Conservation (phyloP, 352 stramenopile species). For the Globisporangium abappressorium region DNA sequence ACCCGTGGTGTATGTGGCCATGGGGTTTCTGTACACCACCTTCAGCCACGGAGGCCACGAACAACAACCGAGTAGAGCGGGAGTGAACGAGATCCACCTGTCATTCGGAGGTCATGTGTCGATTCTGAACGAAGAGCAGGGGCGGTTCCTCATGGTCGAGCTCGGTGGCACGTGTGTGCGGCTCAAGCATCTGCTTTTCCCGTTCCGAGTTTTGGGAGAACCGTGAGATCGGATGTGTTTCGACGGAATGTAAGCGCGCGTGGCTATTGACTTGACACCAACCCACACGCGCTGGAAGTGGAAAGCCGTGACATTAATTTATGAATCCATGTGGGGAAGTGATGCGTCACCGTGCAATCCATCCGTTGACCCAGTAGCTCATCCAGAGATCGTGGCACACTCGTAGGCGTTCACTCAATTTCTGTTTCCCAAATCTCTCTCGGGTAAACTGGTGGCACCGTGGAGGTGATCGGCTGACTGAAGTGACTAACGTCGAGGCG, state of each 20-base stretch:
- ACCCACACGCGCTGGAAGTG: neutral
- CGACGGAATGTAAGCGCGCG: too few relatives aligned
- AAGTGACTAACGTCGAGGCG: too few relatives aligned
- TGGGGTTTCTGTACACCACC: conserved; percentile 8
- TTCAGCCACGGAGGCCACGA: neutral
- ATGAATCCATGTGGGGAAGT: neutral
- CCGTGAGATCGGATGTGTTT: too few relatives aligned
- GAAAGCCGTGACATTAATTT: neutral
- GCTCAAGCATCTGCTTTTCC: conserved; percentile 10
- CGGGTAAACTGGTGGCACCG: too few relatives aligned
- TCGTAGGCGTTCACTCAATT: neutral
- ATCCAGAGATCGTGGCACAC: neutral
- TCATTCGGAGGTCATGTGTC: conserved; percentile 10
- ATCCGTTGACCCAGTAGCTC: neutral
- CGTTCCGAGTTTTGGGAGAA: conserved; percentile 6
- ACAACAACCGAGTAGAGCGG: neutral
- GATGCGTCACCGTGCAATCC: too few relatives aligned
- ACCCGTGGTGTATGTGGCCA: conserved; percentile 4
- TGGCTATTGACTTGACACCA: too few relatives aligned
- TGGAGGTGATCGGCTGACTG: too few relatives aligned
- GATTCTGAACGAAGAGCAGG: conserved; percentile 13
- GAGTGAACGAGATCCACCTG: neutral
- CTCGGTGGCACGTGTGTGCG: conserved; percentile 10
- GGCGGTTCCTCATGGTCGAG: conserved; percentile 15
- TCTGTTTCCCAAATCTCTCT: too few relatives aligned